These are phyloP conservation scores for Melastoma candidum DNA, from an alignment of 441 rosid genomes.

Conservation along the genomic window DNA sequence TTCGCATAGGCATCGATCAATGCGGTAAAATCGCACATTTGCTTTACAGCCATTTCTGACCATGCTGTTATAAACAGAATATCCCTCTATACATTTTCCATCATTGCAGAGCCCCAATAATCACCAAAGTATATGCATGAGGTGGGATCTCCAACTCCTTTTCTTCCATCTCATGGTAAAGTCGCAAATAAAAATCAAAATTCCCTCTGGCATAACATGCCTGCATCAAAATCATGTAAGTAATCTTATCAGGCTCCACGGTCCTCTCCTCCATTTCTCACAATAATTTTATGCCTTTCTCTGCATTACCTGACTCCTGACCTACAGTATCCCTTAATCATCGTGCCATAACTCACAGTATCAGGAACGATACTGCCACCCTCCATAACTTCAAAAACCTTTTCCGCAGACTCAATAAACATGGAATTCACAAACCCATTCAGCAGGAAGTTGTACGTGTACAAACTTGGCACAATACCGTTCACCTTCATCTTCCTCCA, in stretches of 20 bases:
- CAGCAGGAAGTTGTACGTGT: slow-evolving; percentile 35
- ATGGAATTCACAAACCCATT: slow-evolving; percentile 66
- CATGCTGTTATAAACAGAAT: slow-evolving; percentile 59
- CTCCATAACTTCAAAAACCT: slow-evolving; percentile 71
- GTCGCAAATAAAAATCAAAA: slow-evolving; percentile 45
- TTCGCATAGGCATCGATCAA: slow-evolving; percentile 70
- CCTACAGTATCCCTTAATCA: slow-evolving; percentile 82
- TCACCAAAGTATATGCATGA: slow-evolving; percentile 64
- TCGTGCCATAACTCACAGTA: slow-evolving; percentile 33
- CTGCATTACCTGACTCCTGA: slow-evolving; percentile 54
- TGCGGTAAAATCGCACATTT: slow-evolving; percentile 69
- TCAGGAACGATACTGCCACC: slow-evolving; percentile 42
- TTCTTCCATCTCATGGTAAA: slow-evolving; percentile 82
- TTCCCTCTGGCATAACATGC: slow-evolving; percentile 57
- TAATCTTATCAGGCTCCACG: slow-evolving; percentile 67
- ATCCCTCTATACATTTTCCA: slow-evolving; percentile 60
- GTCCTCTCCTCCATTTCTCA: slow-evolving; percentile 54
- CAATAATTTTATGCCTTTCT: slow-evolving; percentile 48
- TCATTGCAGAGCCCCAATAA: slow-evolving; percentile 72
- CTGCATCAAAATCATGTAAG: slow-evolving; percentile 72
- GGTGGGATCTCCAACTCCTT: slow-evolving; percentile 54
- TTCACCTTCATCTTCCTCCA: slow-evolving; percentile 71
- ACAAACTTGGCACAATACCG: slow-evolving; percentile 56
- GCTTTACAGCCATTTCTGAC: slow-evolving; percentile 38
- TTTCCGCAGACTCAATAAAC: slow-evolving; percentile 72